phyloP scores from a whole-genome alignment of 257 asterid species.

The Gardenia jasminoides region DNA sequence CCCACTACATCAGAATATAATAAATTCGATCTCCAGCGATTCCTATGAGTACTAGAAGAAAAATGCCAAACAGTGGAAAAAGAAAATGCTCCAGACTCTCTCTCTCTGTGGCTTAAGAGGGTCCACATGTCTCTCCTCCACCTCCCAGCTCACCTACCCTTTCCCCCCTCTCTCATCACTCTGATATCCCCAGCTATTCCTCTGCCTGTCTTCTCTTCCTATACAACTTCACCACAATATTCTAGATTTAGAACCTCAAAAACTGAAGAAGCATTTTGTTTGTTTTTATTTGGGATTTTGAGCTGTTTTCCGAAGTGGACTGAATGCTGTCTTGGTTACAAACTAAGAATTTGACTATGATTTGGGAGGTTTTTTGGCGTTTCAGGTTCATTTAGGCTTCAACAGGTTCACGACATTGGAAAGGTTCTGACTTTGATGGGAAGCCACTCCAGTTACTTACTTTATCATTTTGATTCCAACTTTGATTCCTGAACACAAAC shows the following conservation, averaged over 20 bases:
- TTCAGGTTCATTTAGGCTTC: too few species aligned
- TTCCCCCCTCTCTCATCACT: neutral
- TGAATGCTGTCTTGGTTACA: neutral
- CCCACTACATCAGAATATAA: too few species aligned
- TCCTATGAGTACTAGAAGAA: too few species aligned
- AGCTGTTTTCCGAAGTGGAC: neutral
- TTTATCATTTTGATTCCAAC: neutral
- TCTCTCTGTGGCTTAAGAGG: neutral
- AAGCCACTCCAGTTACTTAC: neutral
- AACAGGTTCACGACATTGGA: too few species aligned
- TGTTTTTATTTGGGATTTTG: too few species aligned
- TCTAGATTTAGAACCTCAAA: neutral
- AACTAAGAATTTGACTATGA: too few species aligned
- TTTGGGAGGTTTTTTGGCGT: too few species aligned
- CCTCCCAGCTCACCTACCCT: neutral
- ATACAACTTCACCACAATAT: neutral
- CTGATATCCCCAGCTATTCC: neutral
- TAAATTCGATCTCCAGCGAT: too few species aligned
- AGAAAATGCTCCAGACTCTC: neutral
- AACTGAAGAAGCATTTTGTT: neutral
- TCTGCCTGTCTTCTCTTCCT: neutral
- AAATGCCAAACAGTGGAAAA: too few species aligned
- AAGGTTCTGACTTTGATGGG: neutral
- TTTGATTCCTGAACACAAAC: neutral
- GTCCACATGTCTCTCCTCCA: neutral